These are phyloP conservation scores for Apodospora peruviana DNA, from an alignment of 495 filamentous ascomycete species.

Conservation along the genomic window DNA sequence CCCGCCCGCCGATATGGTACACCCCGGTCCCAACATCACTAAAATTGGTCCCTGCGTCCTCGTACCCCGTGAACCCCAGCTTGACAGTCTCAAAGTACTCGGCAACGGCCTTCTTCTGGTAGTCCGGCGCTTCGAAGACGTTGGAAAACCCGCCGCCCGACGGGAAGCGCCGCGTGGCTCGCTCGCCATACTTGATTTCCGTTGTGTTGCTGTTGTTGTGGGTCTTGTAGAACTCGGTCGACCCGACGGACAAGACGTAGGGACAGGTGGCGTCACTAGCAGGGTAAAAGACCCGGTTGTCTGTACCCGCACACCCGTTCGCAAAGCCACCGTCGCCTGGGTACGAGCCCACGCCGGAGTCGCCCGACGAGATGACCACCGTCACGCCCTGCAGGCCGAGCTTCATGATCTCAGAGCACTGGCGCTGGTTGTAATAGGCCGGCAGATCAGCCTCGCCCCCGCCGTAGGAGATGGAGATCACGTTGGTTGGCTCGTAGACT, in stretches of 20 bases:
- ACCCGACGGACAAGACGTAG: constrained; percentile 26
- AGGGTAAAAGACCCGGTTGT: constrained; percentile 15
- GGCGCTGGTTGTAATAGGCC: constrained; percentile 17
- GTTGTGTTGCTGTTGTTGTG: constrained; percentile 16
- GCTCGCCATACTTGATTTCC: constrained; percentile 17
- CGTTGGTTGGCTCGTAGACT: constrained; percentile 27
- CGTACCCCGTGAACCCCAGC: constrained; percentile 14
- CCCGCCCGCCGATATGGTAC: constrained; percentile 56
- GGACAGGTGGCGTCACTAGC: constrained; percentile 19
- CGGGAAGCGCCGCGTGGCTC: constrained; percentile 38
- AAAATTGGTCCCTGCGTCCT: constrained; percentile 12
- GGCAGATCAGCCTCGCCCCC: constrained; percentile 22
- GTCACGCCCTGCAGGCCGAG: constrained; percentile 57
- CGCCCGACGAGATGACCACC: constrained; percentile 51
- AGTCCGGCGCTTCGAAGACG: constrained; percentile 52
- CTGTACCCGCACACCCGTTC: constrained; percentile 9
- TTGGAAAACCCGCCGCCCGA: constrained; percentile 67
- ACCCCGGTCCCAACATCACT: constrained; percentile 13
- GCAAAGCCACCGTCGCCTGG: constrained; percentile 25
- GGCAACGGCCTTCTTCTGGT: constrained; percentile 48
- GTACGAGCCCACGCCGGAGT: constrained; percentile 49
- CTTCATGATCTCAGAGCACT: constrained; percentile 47
- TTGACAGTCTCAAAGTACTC: constrained; percentile 47
- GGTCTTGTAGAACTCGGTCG: constrained; percentile 17
- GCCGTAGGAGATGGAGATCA: constrained; percentile 29